Evolutionary conservation across 1,284 basidiomycete genomes (phyloP).

Genomic region (Leccinum griseonigrum): DNA sequence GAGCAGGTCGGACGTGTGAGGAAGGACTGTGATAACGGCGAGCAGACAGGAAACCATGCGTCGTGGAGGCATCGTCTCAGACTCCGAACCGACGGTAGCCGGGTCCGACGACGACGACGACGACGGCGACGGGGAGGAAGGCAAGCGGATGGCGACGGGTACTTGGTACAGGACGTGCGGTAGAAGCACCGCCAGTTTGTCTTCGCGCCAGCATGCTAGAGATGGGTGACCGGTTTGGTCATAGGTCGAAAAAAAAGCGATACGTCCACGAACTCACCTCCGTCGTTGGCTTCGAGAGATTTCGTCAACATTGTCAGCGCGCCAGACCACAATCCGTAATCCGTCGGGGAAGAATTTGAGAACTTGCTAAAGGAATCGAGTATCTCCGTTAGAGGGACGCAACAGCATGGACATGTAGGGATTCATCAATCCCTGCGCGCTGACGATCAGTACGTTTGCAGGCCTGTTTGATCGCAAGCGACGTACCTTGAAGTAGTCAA

Average conservation of each 20-base stretch:
- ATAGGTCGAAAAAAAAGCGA: not conserved
- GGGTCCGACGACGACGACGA: not conserved
- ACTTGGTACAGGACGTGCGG: constrained; percentile 29
- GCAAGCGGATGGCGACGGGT: constrained; percentile 14
- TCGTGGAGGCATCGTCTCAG: constrained; percentile 8
- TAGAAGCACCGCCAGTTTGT: constrained; percentile 54
- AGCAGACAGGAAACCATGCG: constrained; percentile 21
- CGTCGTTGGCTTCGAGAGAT: constrained; percentile 79
- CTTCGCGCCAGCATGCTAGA: constrained; percentile 85
- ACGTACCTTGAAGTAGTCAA: constrained; percentile 83
- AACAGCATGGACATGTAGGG: constrained; percentile 84
- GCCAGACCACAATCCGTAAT: constrained; percentile 60
- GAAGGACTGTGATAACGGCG: constrained; percentile 18
- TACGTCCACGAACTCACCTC: constrained; percentile 47
- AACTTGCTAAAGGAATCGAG: constrained; percentile 48
- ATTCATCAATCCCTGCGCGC: constrained; percentile 74
- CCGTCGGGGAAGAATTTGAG: constrained; percentile 14
- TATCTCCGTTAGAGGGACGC: constrained; percentile 62
- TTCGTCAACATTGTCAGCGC: constrained; percentile 66
- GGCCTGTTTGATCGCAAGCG: not conserved
- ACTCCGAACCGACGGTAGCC: not conserved
- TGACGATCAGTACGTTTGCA: not conserved
- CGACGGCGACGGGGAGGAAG: not conserved
- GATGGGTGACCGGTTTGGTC: not conserved
- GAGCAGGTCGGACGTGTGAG: constrained; percentile 44